Evolutionary conservation across 2,329 filamentous ascomycete genomes (phyloP).

Genomic region (Phyllosticta citrichinensis): DNA sequence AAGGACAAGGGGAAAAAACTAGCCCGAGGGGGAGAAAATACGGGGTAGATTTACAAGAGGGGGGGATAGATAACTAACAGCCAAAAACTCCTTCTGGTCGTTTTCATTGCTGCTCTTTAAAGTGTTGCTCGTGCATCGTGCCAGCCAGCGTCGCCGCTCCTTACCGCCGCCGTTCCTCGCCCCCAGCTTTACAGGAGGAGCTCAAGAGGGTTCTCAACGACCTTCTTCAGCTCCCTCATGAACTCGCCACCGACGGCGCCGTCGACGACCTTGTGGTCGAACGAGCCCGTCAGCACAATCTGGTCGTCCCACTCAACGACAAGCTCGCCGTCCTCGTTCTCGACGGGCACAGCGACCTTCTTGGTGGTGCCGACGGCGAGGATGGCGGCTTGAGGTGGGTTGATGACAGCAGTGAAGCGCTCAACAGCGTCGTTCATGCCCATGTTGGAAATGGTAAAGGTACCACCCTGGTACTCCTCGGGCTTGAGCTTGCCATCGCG

Average conservation of each 20-base stretch:
- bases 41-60: slow-evolving; percentile 7
- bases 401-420: slow-evolving; percentile 97
- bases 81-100: not conserved
- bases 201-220: slow-evolving; percentile 92
- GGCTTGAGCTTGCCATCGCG: slow-evolving; percentile 98
- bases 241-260: slow-evolving; percentile 94
- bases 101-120: not conserved
- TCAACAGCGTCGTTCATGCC: slow-evolving; percentile 97
- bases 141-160: not conserved
- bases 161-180: not conserved
- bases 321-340: slow-evolving; percentile 68
- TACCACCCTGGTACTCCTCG: slow-evolving; percentile 97
- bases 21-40: not conserved
- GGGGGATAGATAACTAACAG: not conserved
- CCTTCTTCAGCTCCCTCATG: slow-evolving; percentile 95
- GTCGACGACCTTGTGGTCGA: slow-evolving; percentile 98
- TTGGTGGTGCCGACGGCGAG: slow-evolving; percentile 88
- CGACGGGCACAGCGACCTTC: slow-evolving; percentile 84
- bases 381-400: slow-evolving; percentile 94
- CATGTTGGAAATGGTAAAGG: slow-evolving; percentile 99
- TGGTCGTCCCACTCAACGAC: slow-evolving; percentile 87
- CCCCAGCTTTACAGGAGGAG: slow-evolving; percentile 60
- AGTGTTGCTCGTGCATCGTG: not conserved
- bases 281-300: slow-evolving; percentile 88
- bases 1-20: not conserved